Evolutionary conservation across 345 rosid genomes (phyloP), one percentile per base, ranked within the genome.

Genomic region (Melaleuca quinquenervia): DNA sequence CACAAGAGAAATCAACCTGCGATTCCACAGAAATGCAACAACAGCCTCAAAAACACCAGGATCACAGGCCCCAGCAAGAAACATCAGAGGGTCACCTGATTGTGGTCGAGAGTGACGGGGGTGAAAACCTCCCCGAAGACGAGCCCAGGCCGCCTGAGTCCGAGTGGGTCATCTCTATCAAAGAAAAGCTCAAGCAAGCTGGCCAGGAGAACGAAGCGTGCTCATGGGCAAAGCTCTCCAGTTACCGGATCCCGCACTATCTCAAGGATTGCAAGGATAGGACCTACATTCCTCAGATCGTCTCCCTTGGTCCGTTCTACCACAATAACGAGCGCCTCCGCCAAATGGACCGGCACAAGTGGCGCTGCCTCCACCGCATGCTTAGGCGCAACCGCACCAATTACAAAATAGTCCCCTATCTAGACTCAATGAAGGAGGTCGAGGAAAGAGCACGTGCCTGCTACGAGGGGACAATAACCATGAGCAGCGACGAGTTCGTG

Each of bases 261-360:
- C 88, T 93, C 41, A 83, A 90, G 86, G 94, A 94, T 60, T 94
- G 91, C 44, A 95, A 96, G 64, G 92, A 94, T 86, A 94, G 91
- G 52, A 95, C 94, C 50, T 93, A 91, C 84, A 89, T 91, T 14
- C 99, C 99, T 48, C 99, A 95, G 86, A 91, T 89, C 7, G 95
- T 93, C 62, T 96, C 98, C 27, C 82, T 95, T 49, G 98, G 98
- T 84, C 98, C 99, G 52, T 95, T 94, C 87, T 94, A 96, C 87
- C 95, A 94, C 29, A 94, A 93, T n/a, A 90, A 93, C 89, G 88
- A 85, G 84, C 93, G 93, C 6, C 92, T 95, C 7, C 89, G 95
- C 74, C 91, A 90, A 50, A 93, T 94, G 97, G 98, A 95, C 24
- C 91, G 88, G 50, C 98, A 96, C 87, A 95, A 96, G 86, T 96